Evolutionary conservation across 2,329 filamentous ascomycete species (phyloP).

Genomic region (Clarireedia monteithiana): DNA sequence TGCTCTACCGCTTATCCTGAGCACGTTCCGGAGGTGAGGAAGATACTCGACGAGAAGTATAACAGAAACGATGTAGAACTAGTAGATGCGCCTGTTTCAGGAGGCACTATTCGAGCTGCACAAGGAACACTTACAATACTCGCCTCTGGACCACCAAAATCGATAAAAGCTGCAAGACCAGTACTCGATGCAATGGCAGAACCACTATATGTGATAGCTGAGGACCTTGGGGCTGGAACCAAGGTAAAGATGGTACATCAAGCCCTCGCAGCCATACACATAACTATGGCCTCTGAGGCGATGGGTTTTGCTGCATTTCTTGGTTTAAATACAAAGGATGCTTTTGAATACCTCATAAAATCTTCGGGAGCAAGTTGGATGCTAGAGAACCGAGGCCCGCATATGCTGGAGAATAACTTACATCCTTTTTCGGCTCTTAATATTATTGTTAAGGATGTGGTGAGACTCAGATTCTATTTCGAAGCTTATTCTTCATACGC

Average conservation of each 20-base stretch:
- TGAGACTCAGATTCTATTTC: conserved; percentile 9
- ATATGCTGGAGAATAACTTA: conserved; percentile 45
- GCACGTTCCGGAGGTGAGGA: conserved; percentile 53
- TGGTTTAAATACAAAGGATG: conserved; percentile 40
- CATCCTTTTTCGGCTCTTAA: conserved; percentile 30
- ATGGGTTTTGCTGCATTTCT: conserved; percentile 51
- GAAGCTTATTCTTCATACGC: no score
- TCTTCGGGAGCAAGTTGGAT: conserved; percentile 37
- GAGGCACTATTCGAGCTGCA: conserved; percentile 59
- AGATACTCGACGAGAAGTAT: conserved; percentile 45
- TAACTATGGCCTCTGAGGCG: conserved; percentile 51
- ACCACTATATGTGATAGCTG: conserved; percentile 49
- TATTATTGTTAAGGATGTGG: conserved; percentile 32
- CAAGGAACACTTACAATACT: conserved; percentile 71
- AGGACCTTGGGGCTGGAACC: conserved; percentile 51
- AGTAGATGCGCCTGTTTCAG: conserved; percentile 66
- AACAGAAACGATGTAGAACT: conserved; percentile 56
- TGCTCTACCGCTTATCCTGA: conserved; percentile 64
- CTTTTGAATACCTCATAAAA: conserved; percentile 31
- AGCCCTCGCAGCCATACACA: conserved; percentile 50
- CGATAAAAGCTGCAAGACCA: conserved; percentile 15
- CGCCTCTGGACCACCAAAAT: conserved; percentile 48
- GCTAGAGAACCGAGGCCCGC: conserved; percentile 47
- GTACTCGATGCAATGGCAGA: conserved; percentile 38
- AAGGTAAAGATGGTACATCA: conserved; percentile 48